phyloP scores from a whole-genome alignment of 306 rosid genomes.

The Biancaea sappan region DNA sequence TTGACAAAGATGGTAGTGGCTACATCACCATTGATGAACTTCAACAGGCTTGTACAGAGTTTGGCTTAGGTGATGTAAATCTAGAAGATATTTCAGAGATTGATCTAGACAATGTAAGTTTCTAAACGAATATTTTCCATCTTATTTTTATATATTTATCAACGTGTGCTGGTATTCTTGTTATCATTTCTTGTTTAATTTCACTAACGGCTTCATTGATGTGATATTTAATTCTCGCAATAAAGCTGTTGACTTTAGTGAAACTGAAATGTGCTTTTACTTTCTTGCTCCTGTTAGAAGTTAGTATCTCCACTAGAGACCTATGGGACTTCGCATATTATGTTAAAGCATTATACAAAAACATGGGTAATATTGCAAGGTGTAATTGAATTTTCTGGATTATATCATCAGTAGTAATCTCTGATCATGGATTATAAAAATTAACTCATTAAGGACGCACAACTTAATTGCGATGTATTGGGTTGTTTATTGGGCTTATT shows the following conservation, averaged over 20 bases:
- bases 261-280: slow-evolving; percentile 7
- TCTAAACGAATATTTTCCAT: neutral
- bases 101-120: slow-evolving; percentile 82
- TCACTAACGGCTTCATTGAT: neutral
- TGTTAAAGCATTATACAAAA: neutral
- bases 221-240: neutral
- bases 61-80: slow-evolving; percentile 77
- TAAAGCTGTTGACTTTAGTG: slow-evolving; percentile 11
- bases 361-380: neutral
- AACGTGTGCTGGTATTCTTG: neutral
- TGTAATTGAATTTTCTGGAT: too few relatives aligned
- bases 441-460: too few relatives aligned
- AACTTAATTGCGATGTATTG: too few relatives aligned
- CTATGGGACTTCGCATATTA: slow-evolving; percentile 9
- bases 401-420: too few relatives aligned
- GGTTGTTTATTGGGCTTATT: too few relatives aligned
- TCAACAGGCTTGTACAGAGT: slow-evolving; percentile 77
- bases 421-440: too few relatives aligned
- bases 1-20: slow-evolving; percentile 88
- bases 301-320: neutral
- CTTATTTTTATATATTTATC: neutral
- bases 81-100: slow-evolving; percentile 76
- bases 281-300: neutral
- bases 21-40: slow-evolving; percentile 90
- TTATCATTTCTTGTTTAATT: neutral